Conservation (phyloP, 2,329 filamentous ascomycete species). For the Phoma sp. region DNA sequence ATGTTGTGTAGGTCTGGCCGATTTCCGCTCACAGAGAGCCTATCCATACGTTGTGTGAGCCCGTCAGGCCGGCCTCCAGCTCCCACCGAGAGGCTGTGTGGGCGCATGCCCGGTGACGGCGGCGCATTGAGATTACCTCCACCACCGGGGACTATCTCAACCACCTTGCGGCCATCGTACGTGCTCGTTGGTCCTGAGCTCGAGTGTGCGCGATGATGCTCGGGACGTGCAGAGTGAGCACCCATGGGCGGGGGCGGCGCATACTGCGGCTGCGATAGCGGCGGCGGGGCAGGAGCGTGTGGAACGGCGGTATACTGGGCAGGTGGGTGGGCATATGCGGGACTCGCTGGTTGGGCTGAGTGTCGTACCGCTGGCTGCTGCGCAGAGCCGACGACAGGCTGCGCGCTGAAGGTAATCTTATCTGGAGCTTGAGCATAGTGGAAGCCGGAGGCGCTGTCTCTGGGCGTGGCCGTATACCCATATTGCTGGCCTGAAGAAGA, state of each 20-base stretch:
- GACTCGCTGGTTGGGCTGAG: conserved; percentile 30
- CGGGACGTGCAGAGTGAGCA: conserved; percentile 31
- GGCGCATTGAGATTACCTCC: conserved; percentile 33
- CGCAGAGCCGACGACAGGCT: conserved; percentile 33
- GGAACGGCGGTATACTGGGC: conserved; percentile 36
- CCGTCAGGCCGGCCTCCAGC: conserved; percentile 40
- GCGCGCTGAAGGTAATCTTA: conserved; percentile 52
- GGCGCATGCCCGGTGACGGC: conserved; percentile 40
- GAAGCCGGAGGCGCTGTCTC: conserved; percentile 32
- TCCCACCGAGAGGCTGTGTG: conserved; percentile 33
- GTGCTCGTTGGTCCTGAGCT: conserved; percentile 24
- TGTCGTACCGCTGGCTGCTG: conserved; percentile 31
- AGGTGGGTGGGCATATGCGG: conserved; percentile 22
- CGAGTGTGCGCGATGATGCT: conserved; percentile 33
- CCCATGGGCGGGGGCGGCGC: conserved; percentile 45
- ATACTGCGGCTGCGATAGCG: conserved; percentile 28
- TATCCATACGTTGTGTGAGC: conserved; percentile 51
- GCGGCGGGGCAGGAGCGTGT: conserved; percentile 22
- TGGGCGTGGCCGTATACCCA: conserved; percentile 34
- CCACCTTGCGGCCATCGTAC: conserved; percentile 44
- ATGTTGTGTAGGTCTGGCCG: conserved; percentile 34
- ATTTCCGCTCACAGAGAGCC: conserved; percentile 56
- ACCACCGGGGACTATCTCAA: conserved; percentile 52
- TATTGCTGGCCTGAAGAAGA: conserved; percentile 24
- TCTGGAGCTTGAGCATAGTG: conserved; percentile 52